Evolutionary conservation across 2,329 filamentous ascomycete species (phyloP).

Genomic region (Didymellaceae sp.): DNA sequence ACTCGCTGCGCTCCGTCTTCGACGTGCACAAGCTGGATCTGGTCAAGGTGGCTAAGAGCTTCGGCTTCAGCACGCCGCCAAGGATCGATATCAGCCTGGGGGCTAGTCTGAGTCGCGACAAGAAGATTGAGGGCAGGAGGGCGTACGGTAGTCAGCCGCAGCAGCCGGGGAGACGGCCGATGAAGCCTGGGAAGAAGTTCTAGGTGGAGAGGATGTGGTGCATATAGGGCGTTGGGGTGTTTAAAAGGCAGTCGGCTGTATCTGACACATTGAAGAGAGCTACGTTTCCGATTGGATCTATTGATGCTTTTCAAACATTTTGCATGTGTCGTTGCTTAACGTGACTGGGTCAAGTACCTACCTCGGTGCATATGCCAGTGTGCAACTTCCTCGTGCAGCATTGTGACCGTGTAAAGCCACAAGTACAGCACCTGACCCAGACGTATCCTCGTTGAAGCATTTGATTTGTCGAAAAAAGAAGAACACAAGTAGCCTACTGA

Average conservation of each 20-base stretch:
- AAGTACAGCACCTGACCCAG: no score
- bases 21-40: conserved; percentile 83
- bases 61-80: conserved; percentile 79
- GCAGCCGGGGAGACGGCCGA: conserved; percentile 61
- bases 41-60: conserved; percentile 82
- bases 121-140: conserved; percentile 67
- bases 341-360: no score
- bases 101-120: conserved; percentile 76
- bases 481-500: no score
- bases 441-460: no score
- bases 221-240: conserved; percentile 26
- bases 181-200: conserved; percentile 54
- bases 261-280: no score
- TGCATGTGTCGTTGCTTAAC: no score
- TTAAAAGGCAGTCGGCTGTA: background rate
- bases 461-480: no score
- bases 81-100: conserved; percentile 80
- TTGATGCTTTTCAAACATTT: background rate
- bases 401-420: no score
- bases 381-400: no score
- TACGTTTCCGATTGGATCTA: background rate
- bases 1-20: conserved; percentile 81
- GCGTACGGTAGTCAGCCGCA: conserved; percentile 80
- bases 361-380: no score
- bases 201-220: conserved; percentile 8